Evolutionary conservation across 2,329 filamentous ascomycete genomes (phyloP).

Genomic region (Cladophialophora exuberans): DNA sequence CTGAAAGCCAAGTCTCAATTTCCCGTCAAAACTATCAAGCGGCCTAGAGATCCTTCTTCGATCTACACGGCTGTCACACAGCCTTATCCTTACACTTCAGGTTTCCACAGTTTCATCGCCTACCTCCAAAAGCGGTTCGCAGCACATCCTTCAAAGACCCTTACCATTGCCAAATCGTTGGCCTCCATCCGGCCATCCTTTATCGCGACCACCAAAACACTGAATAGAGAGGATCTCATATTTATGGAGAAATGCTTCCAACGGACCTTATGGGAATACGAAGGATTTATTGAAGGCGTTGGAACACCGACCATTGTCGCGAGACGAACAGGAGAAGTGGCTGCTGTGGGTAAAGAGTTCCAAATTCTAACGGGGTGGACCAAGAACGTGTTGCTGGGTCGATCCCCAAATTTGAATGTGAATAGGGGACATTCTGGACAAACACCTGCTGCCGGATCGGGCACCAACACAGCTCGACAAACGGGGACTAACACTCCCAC

Average conservation of each 20-base stretch:
- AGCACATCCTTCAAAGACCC: constrained; percentile 68
- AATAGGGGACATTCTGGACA: constrained; percentile 64
- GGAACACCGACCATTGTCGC: constrained; percentile 92
- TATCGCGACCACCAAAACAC: constrained; percentile 85
- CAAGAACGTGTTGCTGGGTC: constrained; percentile 83
- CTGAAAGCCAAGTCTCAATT: constrained; percentile 43
- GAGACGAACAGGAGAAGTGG: constrained; percentile 90
- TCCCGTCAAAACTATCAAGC: constrained; percentile 44
- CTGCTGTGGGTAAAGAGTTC: constrained; percentile 94
- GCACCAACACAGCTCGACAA: constrained; percentile 45
- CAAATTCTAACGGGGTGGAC: constrained; percentile 94
- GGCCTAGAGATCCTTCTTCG: constrained; percentile 72
- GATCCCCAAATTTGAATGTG: constrained; percentile 83
- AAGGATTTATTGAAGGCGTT: constrained; percentile 86
- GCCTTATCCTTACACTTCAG: constrained; percentile 86
- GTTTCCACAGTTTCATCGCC: constrained; percentile 85
- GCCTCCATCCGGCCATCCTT: constrained; percentile 91
- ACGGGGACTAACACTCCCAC: constrained; percentile 53
- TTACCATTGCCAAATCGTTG: constrained; percentile 84
- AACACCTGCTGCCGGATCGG: constrained; percentile 40
- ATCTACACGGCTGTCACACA: constrained; percentile 90
- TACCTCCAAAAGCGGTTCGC: constrained; percentile 76
- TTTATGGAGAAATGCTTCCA: constrained; percentile 99
- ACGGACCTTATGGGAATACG: constrained; percentile 86
- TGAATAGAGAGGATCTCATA: constrained; percentile 84